These are phyloP conservation scores for Xylariaceae sp. DNA, from an alignment of 2,329 filamentous ascomycete species.

Conservation along the genomic window DNA sequence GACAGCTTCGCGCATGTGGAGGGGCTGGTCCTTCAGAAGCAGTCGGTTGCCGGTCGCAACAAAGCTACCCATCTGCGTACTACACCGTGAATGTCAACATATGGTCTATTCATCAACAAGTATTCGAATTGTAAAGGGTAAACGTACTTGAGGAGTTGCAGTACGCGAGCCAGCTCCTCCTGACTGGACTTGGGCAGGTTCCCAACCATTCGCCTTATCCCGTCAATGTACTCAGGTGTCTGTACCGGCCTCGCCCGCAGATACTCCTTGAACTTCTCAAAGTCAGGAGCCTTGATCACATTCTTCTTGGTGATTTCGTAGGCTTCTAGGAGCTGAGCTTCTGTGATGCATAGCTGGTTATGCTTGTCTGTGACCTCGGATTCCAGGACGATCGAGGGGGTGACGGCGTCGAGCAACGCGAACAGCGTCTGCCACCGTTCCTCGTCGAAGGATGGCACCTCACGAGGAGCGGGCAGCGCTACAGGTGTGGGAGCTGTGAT, in stretches of 20 bases:
- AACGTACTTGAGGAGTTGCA: slow-evolving; percentile 43
- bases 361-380: slow-evolving; percentile 36
- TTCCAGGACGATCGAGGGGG: slow-evolving; percentile 53
- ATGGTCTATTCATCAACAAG: background rate
- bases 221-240: slow-evolving; percentile 48
- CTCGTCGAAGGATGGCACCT: slow-evolving; percentile 28
- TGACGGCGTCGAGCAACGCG: slow-evolving; percentile 51
- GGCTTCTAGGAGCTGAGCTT: slow-evolving; percentile 45
- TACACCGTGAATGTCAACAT: slow-evolving; percentile 32
- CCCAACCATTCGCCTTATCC: slow-evolving; percentile 41
- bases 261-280: slow-evolving; percentile 45
- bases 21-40: slow-evolving; percentile 56
- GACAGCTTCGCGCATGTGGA: slow-evolving; percentile 56
- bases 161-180: slow-evolving; percentile 36
- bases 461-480: slow-evolving; percentile 19
- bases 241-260: slow-evolving; percentile 48
- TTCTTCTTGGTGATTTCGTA: slow-evolving; percentile 36
- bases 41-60: slow-evolving; percentile 63
- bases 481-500: slow-evolving; percentile 22
- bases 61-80: slow-evolving; percentile 57
- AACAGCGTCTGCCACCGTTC: slow-evolving; percentile 51
- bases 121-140: background rate
- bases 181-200: slow-evolving; percentile 31
- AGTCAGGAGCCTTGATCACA: slow-evolving; percentile 37
- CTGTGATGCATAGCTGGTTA: slow-evolving; percentile 42